Base-by-base conservation (phyloP, 768 basidiomycete genomes). In the Aureoboletus auriporus region DNA sequence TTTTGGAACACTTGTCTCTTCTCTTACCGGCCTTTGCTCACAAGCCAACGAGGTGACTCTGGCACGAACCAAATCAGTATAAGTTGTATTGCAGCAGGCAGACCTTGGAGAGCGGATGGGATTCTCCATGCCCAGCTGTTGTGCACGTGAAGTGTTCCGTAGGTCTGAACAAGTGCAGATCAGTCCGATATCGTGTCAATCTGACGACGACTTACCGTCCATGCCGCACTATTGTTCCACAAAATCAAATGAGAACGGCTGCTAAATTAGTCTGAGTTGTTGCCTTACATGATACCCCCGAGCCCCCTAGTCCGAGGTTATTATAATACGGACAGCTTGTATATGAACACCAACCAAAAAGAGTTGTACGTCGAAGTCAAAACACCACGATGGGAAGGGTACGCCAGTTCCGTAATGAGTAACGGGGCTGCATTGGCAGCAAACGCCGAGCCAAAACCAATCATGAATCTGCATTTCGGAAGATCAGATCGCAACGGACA, bases 321-420 rank as follows among this genome's bases (percentile, higher is more conserved):
- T 17, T 14, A 31, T 23, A 33, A 4, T 16, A 10, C 9, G 12
- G 33, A 30, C 14, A 23, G 17, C 44, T 14, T 23, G 12, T 8
- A 62, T 54, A 13, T 39, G 54, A 31, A 27, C 31, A 34, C 54
- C 42, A 59, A 75, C 76, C 75, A 76, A 23, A 75, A 60, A 10
- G 67, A 61, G 62, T 73, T 73, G 58, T 73, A 75, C 28, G 69
- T 57, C 11, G 74, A 71, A 11, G 76, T 79, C 33, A 33, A 33
- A 45, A 74, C 47, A 11, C 65, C 73, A 35, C 76, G 74, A 51
- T 79, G 73, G 9, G 73, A 70, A 11, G 75, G 76, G 57, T 76
- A 77, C 1, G 77, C 70, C 23, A 80, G 56, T 64, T 80, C 77
- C 34, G 75, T 73, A 48, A 79, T 65, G 14, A 79, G 69, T 20